Evolutionary conservation across 2,329 filamentous ascomycete genomes (phyloP).

Genomic region (Talaromyces sp.): DNA sequence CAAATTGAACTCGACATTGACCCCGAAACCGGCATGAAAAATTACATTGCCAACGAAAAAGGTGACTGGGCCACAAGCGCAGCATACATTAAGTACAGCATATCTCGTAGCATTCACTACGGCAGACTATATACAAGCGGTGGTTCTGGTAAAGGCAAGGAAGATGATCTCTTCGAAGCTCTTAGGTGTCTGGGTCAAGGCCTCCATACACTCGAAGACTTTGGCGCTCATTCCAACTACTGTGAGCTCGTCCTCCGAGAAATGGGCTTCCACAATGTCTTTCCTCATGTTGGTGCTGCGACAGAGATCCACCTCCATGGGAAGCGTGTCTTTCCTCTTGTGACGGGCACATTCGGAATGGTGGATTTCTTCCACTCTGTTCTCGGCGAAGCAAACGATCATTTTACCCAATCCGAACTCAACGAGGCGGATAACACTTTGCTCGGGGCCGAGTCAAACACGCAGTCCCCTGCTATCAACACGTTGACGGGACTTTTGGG

Average conservation of each 20-base stretch:
- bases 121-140: slow-evolving; percentile 71
- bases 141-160: slow-evolving; percentile 58
- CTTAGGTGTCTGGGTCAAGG: slow-evolving; percentile 72
- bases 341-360: slow-evolving; percentile 71
- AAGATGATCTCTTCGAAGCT: slow-evolving; percentile 76
- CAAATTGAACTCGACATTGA: slow-evolving; percentile 71
- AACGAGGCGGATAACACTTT: slow-evolving; percentile 75
- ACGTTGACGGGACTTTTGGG: slow-evolving; percentile 70
- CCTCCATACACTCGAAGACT: slow-evolving; percentile 76
- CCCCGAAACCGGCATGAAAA: slow-evolving; percentile 87
- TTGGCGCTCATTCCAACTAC: slow-evolving; percentile 77
- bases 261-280: slow-evolving; percentile 65
- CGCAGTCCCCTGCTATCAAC: slow-evolving; percentile 43
- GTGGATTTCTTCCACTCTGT: slow-evolving; percentile 83
- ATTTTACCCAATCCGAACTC: slow-evolving; percentile 80
- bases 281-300: slow-evolving; percentile 66
- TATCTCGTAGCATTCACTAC: slow-evolving; percentile 71
- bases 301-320: slow-evolving; percentile 65
- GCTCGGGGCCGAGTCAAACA: slow-evolving; percentile 60
- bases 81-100: slow-evolving; percentile 74
- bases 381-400: slow-evolving; percentile 71
- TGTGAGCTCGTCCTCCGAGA: slow-evolving; percentile 73
- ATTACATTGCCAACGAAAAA: slow-evolving; percentile 91
- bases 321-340: slow-evolving; percentile 67
- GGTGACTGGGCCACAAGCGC: slow-evolving; percentile 86